phyloP scores from a whole-genome alignment of 352 stramenopile genomes.

The Pythium aphanidermatum region DNA sequence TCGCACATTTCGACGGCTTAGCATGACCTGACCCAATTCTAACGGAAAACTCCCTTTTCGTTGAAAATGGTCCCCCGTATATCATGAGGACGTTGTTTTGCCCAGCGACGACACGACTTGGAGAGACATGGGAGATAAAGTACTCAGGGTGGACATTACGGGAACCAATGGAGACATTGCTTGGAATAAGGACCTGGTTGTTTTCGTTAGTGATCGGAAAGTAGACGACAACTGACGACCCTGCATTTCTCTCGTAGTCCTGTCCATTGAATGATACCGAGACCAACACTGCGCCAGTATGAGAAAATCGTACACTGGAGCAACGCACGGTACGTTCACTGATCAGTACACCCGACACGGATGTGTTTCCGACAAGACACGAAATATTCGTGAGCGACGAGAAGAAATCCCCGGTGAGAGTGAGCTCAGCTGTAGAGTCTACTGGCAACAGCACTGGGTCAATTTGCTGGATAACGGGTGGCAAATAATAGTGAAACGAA shows the following conservation, averaged over 20 bases:
- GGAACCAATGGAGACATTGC: too few species aligned
- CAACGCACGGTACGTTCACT: conserved; percentile 4
- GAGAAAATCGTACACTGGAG: conserved; percentile 1
- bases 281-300: background rate
- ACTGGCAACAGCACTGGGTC: conserved; percentile 1
- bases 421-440: background rate
- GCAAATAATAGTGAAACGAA: conserved; percentile 16
- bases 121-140: too few species aligned
- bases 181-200: too few species aligned
- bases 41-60: too few species aligned
- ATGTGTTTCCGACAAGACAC: conserved; percentile 7
- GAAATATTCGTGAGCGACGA: conserved; percentile 1
- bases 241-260: conserved; percentile 2
- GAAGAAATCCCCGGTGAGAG: conserved; percentile 11
- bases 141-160: too few species aligned
- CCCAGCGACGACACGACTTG: too few species aligned
- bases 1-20: too few species aligned
- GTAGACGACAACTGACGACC: conserved; percentile 4
- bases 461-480: conserved; percentile 5
- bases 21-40: too few species aligned
- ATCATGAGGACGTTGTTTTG: too few species aligned
- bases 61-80: too few species aligned
- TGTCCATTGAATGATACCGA: conserved; percentile 16
- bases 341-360: background rate
- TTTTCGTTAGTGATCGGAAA: background rate